phyloP scores from a whole-genome alignment of 1,139 yeast species.

The Geotrichum australiense region DNA sequence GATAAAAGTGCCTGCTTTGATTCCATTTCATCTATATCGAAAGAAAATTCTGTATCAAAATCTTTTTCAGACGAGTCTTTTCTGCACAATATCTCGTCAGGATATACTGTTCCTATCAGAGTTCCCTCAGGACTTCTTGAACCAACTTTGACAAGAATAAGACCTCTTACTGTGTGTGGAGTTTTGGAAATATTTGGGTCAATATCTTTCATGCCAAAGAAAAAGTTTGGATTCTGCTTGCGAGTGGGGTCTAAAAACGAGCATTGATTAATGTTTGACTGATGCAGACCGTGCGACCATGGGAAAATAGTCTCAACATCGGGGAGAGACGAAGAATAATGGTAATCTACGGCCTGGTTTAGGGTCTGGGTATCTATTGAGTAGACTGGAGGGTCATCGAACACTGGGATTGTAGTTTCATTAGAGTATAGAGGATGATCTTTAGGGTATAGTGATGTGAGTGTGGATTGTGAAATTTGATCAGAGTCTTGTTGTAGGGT shows the following conservation, averaged over 20 bases:
- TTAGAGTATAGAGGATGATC: slow-evolving; percentile 13
- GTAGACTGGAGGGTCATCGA: slow-evolving; percentile 21
- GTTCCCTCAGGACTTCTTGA: slow-evolving; percentile 36
- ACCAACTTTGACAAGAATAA: slow-evolving; percentile 36
- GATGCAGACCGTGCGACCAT: slow-evolving; percentile 70
- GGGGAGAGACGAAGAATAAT: slow-evolving; percentile 49
- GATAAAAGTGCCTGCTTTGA: slow-evolving; percentile 18
- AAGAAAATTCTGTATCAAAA: slow-evolving; percentile 14
- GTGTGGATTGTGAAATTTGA: background rate
- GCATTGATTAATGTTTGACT: slow-evolving; percentile 31
- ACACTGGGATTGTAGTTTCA: background rate
- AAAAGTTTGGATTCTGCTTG: slow-evolving; percentile 9
- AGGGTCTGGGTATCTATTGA: slow-evolving; percentile 28
- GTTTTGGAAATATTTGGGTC: slow-evolving; percentile 17
- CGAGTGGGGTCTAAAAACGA: slow-evolving; percentile 29
- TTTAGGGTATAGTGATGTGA: background rate
- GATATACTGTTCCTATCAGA: slow-evolving; percentile 56
- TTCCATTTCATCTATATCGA: slow-evolving; percentile 17
- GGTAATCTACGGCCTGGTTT: slow-evolving; percentile 28
- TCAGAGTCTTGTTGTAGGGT: slow-evolving; percentile 1
- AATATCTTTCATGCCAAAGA: slow-evolving; percentile 7
- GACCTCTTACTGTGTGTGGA: slow-evolving; percentile 28
- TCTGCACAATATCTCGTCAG: slow-evolving; percentile 47
- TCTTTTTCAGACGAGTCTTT: slow-evolving; percentile 5
- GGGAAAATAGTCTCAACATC: slow-evolving; percentile 70